Conservation (phyloP, 2,329 filamentous ascomycete species). For the Cercospora janseana region DNA sequence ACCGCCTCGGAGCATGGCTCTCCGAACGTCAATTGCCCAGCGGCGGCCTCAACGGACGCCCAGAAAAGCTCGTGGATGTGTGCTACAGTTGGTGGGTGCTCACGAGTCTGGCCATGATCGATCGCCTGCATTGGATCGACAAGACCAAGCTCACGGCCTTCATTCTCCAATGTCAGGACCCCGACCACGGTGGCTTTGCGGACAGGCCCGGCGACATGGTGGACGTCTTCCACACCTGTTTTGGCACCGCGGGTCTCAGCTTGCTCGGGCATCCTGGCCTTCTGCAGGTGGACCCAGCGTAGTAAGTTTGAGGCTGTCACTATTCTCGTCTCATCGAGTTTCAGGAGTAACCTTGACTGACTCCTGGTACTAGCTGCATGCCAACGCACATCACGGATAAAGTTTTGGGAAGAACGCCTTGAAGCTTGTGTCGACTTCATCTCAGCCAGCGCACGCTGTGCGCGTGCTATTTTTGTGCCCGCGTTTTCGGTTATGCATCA, state of each 20-base stretch:
- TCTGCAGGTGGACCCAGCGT: constrained; percentile 80
- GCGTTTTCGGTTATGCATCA: no score
- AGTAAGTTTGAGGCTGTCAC: constrained; percentile 54
- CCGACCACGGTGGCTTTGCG: constrained; percentile 77
- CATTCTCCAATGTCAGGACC: constrained; percentile 85
- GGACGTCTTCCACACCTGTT: constrained; percentile 93
- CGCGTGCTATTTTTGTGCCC: no score
- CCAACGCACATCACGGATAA: constrained; percentile 65
- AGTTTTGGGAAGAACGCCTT: constrained; percentile 47
- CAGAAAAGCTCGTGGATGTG: constrained; percentile 93
- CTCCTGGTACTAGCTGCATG: constrained; percentile 35
- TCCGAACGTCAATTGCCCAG: constrained; percentile 86
- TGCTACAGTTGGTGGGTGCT: constrained; percentile 99
- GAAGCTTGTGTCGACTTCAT: constrained; percentile 14
- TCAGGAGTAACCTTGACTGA: constrained; percentile 14
- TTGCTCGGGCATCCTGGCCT: constrained; percentile 75
- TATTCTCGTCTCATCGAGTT: constrained; percentile 10
- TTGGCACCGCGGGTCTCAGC: constrained; percentile 84
- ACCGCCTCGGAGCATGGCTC: constrained; percentile 83
- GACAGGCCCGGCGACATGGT: constrained; percentile 93
- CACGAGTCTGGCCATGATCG: constrained; percentile 87
- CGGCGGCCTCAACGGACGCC: constrained; percentile 88
- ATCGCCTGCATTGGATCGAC: constrained; percentile 89
- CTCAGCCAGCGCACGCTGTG: no score
- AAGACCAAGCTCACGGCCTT: constrained; percentile 72